Percentiles rank a stretch among this genome's conserved stretches.
phyloP scores from a whole-genome alignment of 2,329 filamentous ascomycete species.

The Emergomyces pasteurianus region DNA sequence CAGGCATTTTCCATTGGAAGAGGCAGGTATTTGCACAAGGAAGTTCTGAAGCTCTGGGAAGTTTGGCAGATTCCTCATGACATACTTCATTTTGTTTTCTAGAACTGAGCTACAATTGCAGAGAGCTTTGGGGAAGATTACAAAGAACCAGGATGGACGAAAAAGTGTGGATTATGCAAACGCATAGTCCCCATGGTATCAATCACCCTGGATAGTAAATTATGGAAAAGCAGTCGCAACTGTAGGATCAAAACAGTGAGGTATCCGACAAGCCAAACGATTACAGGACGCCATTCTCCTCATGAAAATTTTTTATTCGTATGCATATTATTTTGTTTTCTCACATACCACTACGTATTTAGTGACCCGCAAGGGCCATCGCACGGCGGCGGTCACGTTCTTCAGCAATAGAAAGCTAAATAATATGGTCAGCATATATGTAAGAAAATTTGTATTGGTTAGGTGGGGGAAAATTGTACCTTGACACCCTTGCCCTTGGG shows the following conservation, averaged over 20 bases:
- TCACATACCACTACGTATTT: conserved; percentile 17
- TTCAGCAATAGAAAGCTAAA: conserved; percentile 84
- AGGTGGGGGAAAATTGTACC: conserved; percentile 25
- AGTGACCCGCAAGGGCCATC: conserved; percentile 42
- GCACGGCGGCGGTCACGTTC: conserved; percentile 97
- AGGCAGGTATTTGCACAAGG: not conserved
- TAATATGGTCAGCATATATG: conserved; percentile 13
- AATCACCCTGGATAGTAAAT: not conserved
- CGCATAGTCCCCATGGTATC: not conserved
- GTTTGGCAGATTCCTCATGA: not conserved
- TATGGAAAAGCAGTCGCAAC: not conserved
- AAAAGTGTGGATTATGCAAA: not conserved
- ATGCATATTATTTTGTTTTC: conserved; percentile 6
- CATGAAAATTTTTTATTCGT: conserved; percentile 21
- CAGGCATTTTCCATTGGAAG: not conserved
- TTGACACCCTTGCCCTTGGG: conserved; percentile 99
- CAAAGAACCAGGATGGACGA: not conserved
- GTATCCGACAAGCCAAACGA: not conserved
- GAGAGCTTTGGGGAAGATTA: not conserved
- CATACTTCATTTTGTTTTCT: not conserved
- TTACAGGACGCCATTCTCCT: conserved; percentile 23
- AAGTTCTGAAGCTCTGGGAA: not conserved
- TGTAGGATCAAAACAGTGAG: not conserved
- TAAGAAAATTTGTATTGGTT: not conserved
- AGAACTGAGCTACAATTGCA: not conserved